Evolutionary conservation across 768 basidiomycete species (phyloP).

Genomic region (Lyophyllum shimeji): DNA sequence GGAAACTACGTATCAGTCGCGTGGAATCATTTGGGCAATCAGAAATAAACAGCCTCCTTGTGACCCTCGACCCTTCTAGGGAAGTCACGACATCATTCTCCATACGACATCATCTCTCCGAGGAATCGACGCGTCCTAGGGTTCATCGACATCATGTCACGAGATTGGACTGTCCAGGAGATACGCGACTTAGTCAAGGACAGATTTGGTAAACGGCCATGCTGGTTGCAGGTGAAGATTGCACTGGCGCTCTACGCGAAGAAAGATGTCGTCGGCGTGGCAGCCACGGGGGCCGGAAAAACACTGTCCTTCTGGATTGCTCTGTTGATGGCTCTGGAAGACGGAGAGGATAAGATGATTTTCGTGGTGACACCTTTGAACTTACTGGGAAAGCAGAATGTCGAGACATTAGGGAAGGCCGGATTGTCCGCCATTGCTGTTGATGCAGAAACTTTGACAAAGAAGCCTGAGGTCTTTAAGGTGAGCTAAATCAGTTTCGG

Average conservation of each 20-base stretch:
- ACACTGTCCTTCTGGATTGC: not conserved
- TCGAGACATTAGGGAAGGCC: not conserved
- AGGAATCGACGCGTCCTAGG: no score
- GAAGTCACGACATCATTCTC: no score
- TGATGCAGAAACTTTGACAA: conserved; percentile 6
- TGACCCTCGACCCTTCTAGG: no score
- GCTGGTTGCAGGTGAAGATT: conserved; percentile 4
- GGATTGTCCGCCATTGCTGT: conserved; percentile 15
- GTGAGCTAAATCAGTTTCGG: conserved; percentile 4
- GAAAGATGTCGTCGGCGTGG: conserved; percentile 6
- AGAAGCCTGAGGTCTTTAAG: conserved; percentile 12
- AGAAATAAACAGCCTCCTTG: not conserved
- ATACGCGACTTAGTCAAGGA: not conserved
- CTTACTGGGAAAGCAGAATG: not conserved
- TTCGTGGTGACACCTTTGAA: not conserved
- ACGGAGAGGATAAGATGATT: not conserved
- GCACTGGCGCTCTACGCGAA: not conserved
- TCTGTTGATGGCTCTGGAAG: not conserved
- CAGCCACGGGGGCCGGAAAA: not conserved
- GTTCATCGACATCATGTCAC: no score
- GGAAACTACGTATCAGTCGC: not conserved
- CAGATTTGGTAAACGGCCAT: not conserved
- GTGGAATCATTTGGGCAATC: not conserved
- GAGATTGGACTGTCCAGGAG: not conserved
- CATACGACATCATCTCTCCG: no score